A percentile compares a stretch with the other conserved stretches of the same genome.
These are phyloP conservation scores for Gamarada debralockiae DNA, from an alignment of 495 filamentous ascomycete genomes.

Conservation along the genomic window DNA sequence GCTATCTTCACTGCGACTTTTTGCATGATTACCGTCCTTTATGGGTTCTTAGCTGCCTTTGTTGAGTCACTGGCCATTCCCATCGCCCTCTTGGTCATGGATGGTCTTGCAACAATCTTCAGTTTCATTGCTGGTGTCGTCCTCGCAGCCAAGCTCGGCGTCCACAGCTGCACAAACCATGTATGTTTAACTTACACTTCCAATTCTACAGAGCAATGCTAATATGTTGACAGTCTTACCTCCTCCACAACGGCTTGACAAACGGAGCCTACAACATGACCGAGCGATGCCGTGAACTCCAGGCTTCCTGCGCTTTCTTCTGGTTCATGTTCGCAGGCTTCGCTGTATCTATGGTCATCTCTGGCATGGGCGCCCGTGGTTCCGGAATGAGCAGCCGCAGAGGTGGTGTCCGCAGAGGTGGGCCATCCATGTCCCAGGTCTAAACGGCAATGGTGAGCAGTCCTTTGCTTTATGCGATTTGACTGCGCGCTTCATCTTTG, in stretches of 20 bases:
- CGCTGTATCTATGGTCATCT: constrained; percentile 49
- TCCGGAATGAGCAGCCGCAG: constrained; percentile 9
- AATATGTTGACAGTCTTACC: constrained; percentile 43
- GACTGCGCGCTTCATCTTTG: neutral
- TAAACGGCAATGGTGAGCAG: constrained; percentile 34
- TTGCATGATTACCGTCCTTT: constrained; percentile 60
- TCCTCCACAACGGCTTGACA: constrained; percentile 52
- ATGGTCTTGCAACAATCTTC: constrained; percentile 59
- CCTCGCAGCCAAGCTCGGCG: constrained; percentile 54
- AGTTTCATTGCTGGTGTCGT: constrained; percentile 63
- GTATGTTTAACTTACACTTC: constrained; percentile 32
- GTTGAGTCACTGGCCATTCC: constrained; percentile 44
- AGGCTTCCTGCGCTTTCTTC: constrained; percentile 65
- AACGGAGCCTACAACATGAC: constrained; percentile 48
- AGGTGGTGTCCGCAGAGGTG: constrained; percentile 44
- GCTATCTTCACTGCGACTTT: constrained; percentile 63
- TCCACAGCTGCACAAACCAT: constrained; percentile 57
- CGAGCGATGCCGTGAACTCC: constrained; percentile 65
- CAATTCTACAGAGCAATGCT: neutral
- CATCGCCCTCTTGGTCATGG: constrained; percentile 50
- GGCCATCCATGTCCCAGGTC: constrained; percentile 61
- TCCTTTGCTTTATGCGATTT: constrained; percentile 12
- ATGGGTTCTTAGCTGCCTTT: constrained; percentile 49
- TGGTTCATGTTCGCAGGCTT: constrained; percentile 68
- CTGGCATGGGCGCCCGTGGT: constrained; percentile 38